phyloP scores from a whole-genome alignment of 257 asterid genomes.

The Solanum acaule region DNA sequence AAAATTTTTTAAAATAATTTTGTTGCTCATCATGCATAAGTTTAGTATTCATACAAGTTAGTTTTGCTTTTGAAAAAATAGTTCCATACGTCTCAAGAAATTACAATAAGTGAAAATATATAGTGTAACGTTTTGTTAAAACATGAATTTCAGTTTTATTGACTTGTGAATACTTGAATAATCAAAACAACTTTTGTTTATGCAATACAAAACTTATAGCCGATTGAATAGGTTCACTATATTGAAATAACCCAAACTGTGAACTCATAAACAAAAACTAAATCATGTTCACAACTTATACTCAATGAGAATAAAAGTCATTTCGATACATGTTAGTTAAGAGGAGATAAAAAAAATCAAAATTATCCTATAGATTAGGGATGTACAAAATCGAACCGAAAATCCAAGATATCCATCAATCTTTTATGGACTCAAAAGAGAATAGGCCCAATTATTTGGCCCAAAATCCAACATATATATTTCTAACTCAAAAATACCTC shows the following conservation, averaged over 20 bases:
- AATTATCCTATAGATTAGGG: no score
- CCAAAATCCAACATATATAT: not conserved
- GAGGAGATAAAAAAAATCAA: not conserved
- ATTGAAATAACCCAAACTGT: not conserved
- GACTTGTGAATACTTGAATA: not conserved
- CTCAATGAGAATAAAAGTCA: not conserved
- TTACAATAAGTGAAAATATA: no score
- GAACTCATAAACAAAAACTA: not conserved
- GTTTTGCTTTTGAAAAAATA: no score
- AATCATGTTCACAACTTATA: not conserved
- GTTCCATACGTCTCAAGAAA: no score
- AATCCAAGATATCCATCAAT: not conserved
- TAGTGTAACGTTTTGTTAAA: not conserved
- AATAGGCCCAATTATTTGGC: not conserved
- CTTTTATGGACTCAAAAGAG: not conserved
- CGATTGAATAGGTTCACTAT: not conserved
- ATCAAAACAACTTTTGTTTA: no score
- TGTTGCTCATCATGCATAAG: not conserved
- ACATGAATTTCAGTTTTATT: no score
- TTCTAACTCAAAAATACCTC: not conserved
- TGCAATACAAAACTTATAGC: not conserved
- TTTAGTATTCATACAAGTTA: no score
- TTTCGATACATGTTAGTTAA: not conserved
- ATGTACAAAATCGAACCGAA: accelerated
- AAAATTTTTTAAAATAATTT: no score